These are phyloP conservation scores for Coemansia interrupta DNA, from an alignment of 192 early-diverging fungal species.

Conservation along the genomic window DNA sequence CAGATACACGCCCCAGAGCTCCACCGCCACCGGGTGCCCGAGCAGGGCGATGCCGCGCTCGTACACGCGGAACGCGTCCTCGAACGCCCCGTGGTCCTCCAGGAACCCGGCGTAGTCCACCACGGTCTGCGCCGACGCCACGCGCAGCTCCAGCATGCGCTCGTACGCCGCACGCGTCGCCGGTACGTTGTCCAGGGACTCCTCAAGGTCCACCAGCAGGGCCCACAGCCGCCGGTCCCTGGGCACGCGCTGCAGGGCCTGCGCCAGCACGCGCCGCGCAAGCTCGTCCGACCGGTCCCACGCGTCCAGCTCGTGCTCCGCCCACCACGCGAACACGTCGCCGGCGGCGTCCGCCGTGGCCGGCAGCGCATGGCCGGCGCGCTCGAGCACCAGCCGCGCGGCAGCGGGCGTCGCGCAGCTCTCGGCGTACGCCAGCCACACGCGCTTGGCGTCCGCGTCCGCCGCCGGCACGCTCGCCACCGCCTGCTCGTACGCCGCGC, in stretches of 20 bases:
- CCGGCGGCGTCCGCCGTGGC: conserved; percentile 80
- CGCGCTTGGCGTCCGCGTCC: conserved; percentile 66
- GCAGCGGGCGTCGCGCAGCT: conserved; percentile 59
- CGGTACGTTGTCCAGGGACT: conserved; percentile 79
- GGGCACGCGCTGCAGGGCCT: conserved; percentile 78
- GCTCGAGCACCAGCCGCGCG: conserved; percentile 70
- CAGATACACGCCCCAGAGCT: conserved; percentile 96
- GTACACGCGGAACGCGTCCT: conserved; percentile 93
- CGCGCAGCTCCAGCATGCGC: conserved; percentile 84
- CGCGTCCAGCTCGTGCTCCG: conserved; percentile 73
- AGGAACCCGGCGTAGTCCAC: conserved; percentile 91
- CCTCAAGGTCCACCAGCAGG: conserved; percentile 91
- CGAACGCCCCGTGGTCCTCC: conserved; percentile 85
- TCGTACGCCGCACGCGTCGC: conserved; percentile 84
- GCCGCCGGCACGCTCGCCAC: conserved; percentile 62
- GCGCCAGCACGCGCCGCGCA: conserved; percentile 79
- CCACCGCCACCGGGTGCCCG: conserved; percentile 93
- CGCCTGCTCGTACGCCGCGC: conserved; percentile 54
- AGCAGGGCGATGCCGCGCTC: conserved; percentile 96
- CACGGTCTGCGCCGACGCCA: conserved; percentile 93
- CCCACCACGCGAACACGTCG: conserved; percentile 87
- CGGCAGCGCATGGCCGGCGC: conserved; percentile 60
- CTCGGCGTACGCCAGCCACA: conserved; percentile 85
- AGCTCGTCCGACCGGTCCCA: conserved; percentile 59
- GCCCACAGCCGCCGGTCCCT: conserved; percentile 88